These are phyloP conservation scores for Aspergillus bridgeri DNA, from an alignment of 495 filamentous ascomycete species.

Conservation along the genomic window DNA sequence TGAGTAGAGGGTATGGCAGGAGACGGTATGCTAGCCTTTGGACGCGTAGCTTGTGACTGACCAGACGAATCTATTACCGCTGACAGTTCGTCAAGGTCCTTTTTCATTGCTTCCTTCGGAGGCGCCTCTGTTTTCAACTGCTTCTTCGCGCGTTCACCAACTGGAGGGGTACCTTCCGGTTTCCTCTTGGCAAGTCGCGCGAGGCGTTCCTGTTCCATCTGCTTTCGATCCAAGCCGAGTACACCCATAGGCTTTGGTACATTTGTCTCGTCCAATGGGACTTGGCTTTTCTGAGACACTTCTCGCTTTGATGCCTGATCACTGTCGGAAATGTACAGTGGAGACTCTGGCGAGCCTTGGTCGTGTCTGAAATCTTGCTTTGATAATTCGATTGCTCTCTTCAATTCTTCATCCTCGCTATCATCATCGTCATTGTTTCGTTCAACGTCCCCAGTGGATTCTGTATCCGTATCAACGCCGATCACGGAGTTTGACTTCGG, in stretches of 20 bases:
- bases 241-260: slow-evolving; percentile 23
- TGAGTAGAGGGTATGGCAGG: slow-evolving; percentile 14
- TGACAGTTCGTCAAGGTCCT: neutral
- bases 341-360: neutral
- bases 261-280: neutral
- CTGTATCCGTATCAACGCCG: slow-evolving; percentile 29
- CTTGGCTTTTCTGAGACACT: neutral
- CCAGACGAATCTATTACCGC: neutral
- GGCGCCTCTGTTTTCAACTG: slow-evolving; percentile 12
- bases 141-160: slow-evolving; percentile 21
- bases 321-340: slow-evolving; percentile 3
- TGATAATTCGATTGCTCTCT: slow-evolving; percentile 52
- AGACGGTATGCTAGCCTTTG: slow-evolving; percentile 13
- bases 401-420: slow-evolving; percentile 44
- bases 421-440: slow-evolving; percentile 1
- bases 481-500: slow-evolving; percentile 37
- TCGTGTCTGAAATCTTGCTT: slow-evolving; percentile 23
- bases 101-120: slow-evolving; percentile 3
- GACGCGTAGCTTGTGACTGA: neutral
- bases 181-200: slow-evolving; percentile 63
- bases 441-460: slow-evolving; percentile 14
- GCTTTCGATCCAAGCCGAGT: slow-evolving; percentile 63
- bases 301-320: neutral
- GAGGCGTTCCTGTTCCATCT: slow-evolving; percentile 85
- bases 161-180: slow-evolving; percentile 25